Evolutionary conservation across 345 rosid genomes (phyloP), one percentile per base, ranked within the genome.

Genomic region (Arabidopsis thaliana): DNA sequence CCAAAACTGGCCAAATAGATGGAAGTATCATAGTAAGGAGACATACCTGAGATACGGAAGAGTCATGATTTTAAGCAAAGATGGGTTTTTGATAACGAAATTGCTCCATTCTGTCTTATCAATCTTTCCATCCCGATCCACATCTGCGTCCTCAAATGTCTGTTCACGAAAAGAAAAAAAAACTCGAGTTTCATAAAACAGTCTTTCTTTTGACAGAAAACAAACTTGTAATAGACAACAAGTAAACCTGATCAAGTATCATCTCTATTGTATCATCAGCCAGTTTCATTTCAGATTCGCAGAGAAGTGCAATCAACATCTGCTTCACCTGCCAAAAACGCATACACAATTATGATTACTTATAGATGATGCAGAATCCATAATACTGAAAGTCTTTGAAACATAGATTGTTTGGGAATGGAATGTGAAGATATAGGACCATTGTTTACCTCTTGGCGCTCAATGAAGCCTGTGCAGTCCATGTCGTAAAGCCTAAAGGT

Each of bases 231-330:
- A 49, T 24, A 34, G 71, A 53, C 14, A 56, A 63, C 16, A 14
- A 37, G 5, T 8, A 44, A 73, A 89, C 97, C 93, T 95, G 89
- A 75, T 92, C 99, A 11, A 92, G 93, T 70, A 92, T 95, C 41
- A 80, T 81, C 83, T 95, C 97, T 61, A 95, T 86, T 3, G 97
- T 92, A 74, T 92, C 98, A 80, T 95, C 99, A 41, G 96, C 91
- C 79, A 95, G 79, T 84, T 92, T 92, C 96, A 95, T 87, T 83
- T 92, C 96, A 30, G 99, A 95, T 84, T 95, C 98, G 66, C 93
- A 85, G 46, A 95, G 89, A 72, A 95, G 97, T 4, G 97, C 99
- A 80, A 95, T 90, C 83, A 95, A 44, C 99, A 95, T 95, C 79
- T 92, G 97, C 81, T 92, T 95, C 73, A 95, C 97, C 97, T 93